Evolutionary conservation across 73 alveolate species (phyloP), one percentile per base, ranked within the genome.

Genomic region (Effrenium voratum): DNA sequence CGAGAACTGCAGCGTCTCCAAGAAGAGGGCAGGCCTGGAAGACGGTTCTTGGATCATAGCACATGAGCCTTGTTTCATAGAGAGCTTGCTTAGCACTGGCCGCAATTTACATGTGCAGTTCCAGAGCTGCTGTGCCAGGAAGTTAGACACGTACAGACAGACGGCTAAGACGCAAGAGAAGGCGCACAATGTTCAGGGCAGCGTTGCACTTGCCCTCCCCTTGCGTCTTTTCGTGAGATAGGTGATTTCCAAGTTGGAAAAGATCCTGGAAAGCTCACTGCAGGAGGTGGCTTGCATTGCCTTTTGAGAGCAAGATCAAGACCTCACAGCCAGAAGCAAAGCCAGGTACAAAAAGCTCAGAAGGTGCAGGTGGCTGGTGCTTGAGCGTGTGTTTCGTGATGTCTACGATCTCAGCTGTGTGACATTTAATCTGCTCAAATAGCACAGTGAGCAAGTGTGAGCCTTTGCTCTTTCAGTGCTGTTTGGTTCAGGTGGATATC

Each of bases 1-100:
- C 84, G 95, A 26, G 98, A 91, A 43, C 45, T 91, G 44, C 98
- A 91, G 60, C 86, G 98, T n/a, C 88, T 91, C 45, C 98, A 91
- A 70, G 98, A 91, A 8, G 98, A 91, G 44, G 86, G 98, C 24
- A 66, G 85, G 55, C 85, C 1, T 13, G 73, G 73, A n/a, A 59
- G 30, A n/a, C 15, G 73, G 22, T n/a, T 10, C 10, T 52, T 13
- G 10, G 19, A 13, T 13, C 19, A 52, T 52, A 52, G 10, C 10
- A 13, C 10, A 13, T 13, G 10, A 52, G 73, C 22, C 15, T 59
- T 59, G 1, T 59, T 1, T 57, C 28, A 5, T 59, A 28, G 30
- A 19, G 4, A n/a, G 30, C 30, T 28, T 6, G 73, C 73, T 16
- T 59, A 59, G 73, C 73, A 15, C 72, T 57, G 19, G 34, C 19